Evolutionary conservation across 202 grass and related monocot genomes (phyloP).

Genomic region (Zizania palustris): DNA sequence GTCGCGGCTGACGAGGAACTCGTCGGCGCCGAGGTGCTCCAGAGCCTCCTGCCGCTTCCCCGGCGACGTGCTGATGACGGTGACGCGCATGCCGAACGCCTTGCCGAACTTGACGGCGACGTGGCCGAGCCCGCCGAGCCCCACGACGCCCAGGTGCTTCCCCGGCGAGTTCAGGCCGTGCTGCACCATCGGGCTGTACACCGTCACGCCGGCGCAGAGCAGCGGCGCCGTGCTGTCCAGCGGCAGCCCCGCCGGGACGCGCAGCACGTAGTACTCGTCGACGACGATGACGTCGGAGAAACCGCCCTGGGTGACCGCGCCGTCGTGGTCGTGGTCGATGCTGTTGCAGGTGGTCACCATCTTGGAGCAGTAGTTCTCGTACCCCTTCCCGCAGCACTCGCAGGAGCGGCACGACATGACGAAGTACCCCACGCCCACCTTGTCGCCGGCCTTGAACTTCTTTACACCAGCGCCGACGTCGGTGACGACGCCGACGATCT

Average conservation of each 20-base stretch:
- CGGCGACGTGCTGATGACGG: slow-evolving; percentile 61
- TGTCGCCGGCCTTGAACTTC: slow-evolving; percentile 60
- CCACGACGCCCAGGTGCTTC: slow-evolving; percentile 67
- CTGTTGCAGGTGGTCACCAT: slow-evolving; percentile 45
- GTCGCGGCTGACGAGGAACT: slow-evolving; percentile 54
- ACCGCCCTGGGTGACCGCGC: slow-evolving; percentile 43
- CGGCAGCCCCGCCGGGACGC: slow-evolving; percentile 47
- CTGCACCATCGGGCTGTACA: slow-evolving; percentile 58
- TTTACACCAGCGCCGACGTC: slow-evolving; percentile 41
- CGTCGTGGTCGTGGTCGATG: slow-evolving; percentile 36
- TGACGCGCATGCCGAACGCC: slow-evolving; percentile 61
- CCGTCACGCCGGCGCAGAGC: slow-evolving; percentile 63
- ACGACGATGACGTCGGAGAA: slow-evolving; percentile 58
- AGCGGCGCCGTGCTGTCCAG: slow-evolving; percentile 50
- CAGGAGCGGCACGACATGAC: slow-evolving; percentile 55
- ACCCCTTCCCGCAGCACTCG: slow-evolving; percentile 44
- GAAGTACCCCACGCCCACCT: slow-evolving; percentile 65
- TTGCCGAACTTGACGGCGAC: slow-evolving; percentile 70
- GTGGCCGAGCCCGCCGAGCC: slow-evolving; percentile 62
- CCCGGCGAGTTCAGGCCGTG: slow-evolving; percentile 48
- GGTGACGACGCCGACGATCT: slow-evolving; percentile 54
- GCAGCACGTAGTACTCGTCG: slow-evolving; percentile 43
- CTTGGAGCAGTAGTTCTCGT: slow-evolving; percentile 56
- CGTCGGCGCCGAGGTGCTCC: slow-evolving; percentile 54
- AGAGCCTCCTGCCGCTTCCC: slow-evolving; percentile 56